Evolutionary conservation across 2,329 filamentous ascomycete species (phyloP).

Genomic region (Neoascochyta sp.): DNA sequence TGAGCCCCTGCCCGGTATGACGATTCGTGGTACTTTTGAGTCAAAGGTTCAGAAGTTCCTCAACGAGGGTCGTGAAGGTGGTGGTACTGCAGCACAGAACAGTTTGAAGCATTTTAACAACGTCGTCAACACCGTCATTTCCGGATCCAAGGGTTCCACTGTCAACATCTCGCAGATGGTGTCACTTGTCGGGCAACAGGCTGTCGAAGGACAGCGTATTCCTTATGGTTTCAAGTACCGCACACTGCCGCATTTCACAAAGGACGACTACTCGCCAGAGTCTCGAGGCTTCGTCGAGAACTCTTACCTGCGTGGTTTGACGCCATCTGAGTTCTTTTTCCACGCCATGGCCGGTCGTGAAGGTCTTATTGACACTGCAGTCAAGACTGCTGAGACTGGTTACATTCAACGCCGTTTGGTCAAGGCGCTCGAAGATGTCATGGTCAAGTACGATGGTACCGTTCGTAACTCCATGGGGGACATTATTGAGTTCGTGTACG

Average conservation of each 20-base stretch:
- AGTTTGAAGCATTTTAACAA: constrained; percentile 96
- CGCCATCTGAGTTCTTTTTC: constrained; percentile 97
- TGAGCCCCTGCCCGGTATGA: constrained; percentile 96
- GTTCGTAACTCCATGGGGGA: constrained; percentile 96
- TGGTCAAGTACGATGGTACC: constrained; percentile 95
- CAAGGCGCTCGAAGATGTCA: constrained; percentile 96
- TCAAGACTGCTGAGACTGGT: constrained; percentile 98
- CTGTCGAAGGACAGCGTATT: constrained; percentile 97
- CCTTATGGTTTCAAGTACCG: constrained; percentile 99
- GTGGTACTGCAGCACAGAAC: constrained; percentile 86
- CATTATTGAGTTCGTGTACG: constrained; percentile 94
- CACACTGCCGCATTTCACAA: constrained; percentile 94
- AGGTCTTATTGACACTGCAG: constrained; percentile 98
- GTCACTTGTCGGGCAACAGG: constrained; percentile 94
- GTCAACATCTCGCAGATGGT: constrained; percentile 99
- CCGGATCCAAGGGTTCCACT: constrained; percentile 95
- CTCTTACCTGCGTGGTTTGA: constrained; percentile 92
- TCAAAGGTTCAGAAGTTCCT: constrained; percentile 92
- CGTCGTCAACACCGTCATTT: constrained; percentile 91
- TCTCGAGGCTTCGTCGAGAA: constrained; percentile 98
- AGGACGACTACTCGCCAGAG: constrained; percentile 97
- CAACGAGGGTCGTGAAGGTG: constrained; percentile 93
- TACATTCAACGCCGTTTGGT: constrained; percentile 98
- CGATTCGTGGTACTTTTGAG: constrained; percentile 96
- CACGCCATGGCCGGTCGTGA: constrained; percentile 99